Evolutionary conservation across 2,329 filamentous ascomycete genomes (phyloP).

Genomic region (Parasarocladium wereldwijsianum): DNA sequence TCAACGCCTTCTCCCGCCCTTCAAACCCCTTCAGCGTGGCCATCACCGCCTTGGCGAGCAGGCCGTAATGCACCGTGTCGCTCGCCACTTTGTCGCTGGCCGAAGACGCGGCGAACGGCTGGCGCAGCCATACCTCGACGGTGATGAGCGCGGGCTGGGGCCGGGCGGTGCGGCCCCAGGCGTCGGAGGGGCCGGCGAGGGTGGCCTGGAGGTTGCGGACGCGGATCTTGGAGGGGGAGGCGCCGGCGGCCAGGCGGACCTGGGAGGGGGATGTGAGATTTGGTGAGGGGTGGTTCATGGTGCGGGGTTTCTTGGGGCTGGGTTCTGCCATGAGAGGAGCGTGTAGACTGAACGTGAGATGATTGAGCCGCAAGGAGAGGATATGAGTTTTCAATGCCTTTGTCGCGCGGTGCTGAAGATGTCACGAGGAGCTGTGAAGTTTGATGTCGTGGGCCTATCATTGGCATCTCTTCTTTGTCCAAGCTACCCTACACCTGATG

Average conservation of each 20-base stretch:
- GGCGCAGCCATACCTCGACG: slow-evolving; percentile 39
- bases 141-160: slow-evolving; percentile 49
- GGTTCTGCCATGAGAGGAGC: too few species aligned
- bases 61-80: slow-evolving; percentile 67
- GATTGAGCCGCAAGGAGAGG: too few species aligned
- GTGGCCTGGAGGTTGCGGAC: slow-evolving; percentile 47
- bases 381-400: too few species aligned
- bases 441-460: too few species aligned
- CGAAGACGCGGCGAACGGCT: slow-evolving; percentile 42
- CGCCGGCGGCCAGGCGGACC: slow-evolving; percentile 12
- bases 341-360: too few species aligned
- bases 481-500: too few species aligned
- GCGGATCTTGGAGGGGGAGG: slow-evolving; percentile 32
- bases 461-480: too few species aligned
- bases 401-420: too few species aligned
- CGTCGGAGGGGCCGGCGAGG: slow-evolving; percentile 45
- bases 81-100: slow-evolving; percentile 42
- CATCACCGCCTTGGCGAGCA: slow-evolving; percentile 51
- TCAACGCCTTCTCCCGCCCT: not conserved
- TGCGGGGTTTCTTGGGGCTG: not conserved
- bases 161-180: slow-evolving; percentile 47
- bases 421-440: too few species aligned
- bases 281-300: not conserved
- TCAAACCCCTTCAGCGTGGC: slow-evolving; percentile 20
- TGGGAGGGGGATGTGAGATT: slow-evolving; percentile 11